Percentiles rank a stretch among this genome's conserved stretches.
Conservation (phyloP, 139 green algal genomes). For the Choricystis sp. region DNA sequence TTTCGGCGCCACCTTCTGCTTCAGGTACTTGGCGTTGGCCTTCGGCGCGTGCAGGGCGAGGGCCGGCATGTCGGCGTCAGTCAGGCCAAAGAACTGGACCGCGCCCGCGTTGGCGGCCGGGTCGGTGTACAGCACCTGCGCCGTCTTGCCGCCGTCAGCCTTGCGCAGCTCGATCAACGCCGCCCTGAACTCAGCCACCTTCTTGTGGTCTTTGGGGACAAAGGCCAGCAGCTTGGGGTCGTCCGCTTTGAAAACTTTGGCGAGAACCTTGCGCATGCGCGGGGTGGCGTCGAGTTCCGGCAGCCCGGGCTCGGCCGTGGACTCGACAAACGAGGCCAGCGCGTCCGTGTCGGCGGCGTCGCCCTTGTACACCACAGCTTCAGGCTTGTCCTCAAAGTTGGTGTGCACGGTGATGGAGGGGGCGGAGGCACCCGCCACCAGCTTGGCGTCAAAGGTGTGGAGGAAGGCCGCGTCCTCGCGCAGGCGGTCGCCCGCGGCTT, state of each 20-base stretch:
- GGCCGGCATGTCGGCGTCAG: slow-evolving; percentile 12
- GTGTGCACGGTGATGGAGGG: slow-evolving; percentile 15
- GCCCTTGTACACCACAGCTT: neutral
- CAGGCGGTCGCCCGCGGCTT: slow-evolving; percentile 10
- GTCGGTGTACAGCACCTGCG: slow-evolving; percentile 5
- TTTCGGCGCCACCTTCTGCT: slow-evolving; percentile 1
- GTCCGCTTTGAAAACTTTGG: slow-evolving; percentile 10
- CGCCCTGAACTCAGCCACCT: slow-evolving; percentile 7
- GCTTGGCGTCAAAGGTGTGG: slow-evolving; percentile 7
- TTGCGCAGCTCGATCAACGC: slow-evolving; percentile 5
- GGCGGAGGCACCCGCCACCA: slow-evolving; percentile 8
- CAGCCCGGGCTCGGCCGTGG: slow-evolving; percentile 10
- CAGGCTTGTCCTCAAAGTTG: slow-evolving; percentile 16
- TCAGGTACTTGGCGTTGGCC: slow-evolving; percentile 19
- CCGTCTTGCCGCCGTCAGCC: neutral
- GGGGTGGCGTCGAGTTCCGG: slow-evolving; percentile 15
- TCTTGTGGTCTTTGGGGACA: slow-evolving; percentile 6
- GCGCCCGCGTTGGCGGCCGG: slow-evolving; percentile 5
- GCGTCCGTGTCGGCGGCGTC: neutral
- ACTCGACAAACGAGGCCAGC: slow-evolving; percentile 13
- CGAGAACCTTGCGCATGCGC: slow-evolving; percentile 8
- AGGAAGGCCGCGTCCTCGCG: slow-evolving; percentile 12
- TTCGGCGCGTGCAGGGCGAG: slow-evolving; percentile 13
- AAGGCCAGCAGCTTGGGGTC: slow-evolving; percentile 13
- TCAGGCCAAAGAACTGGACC: slow-evolving; percentile 20